Evolutionary conservation across 352 stramenopile genomes (phyloP).

Genomic region (Blastocystis sp.): DNA sequence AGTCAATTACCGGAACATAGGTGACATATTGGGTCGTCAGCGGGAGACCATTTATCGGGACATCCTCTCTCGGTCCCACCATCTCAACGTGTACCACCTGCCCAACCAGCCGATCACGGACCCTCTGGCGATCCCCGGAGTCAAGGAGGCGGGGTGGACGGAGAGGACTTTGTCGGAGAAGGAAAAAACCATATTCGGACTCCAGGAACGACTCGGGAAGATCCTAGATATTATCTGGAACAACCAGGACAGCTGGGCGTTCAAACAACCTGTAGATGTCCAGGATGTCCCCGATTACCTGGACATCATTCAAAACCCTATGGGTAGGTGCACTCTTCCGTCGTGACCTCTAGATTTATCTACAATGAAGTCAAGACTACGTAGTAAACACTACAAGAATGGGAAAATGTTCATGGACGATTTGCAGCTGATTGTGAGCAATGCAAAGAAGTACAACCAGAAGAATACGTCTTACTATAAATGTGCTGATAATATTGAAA

Average conservation of each 20-base stretch:
- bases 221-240: constrained; percentile 82
- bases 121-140: constrained; percentile 68
- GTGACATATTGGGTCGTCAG: constrained; percentile 86
- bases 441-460: constrained; percentile 93
- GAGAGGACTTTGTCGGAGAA: background rate
- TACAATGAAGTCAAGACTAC: constrained; percentile 62
- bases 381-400: constrained; percentile 73
- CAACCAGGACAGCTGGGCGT: constrained; percentile 91
- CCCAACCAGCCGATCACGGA: constrained; percentile 56
- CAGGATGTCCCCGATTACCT: constrained; percentile 90
- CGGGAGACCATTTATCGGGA: constrained; percentile 69
- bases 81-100: constrained; percentile 2
- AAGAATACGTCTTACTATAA: constrained; percentile 87
- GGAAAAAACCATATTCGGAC: background rate
- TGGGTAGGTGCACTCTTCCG: constrained; percentile 66
- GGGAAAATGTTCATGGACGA: constrained; percentile 84
- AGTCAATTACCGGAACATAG: constrained; percentile 91
- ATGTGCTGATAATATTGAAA: constrained; percentile 55
- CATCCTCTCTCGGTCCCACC: constrained; percentile 54
- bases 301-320: constrained; percentile 87
- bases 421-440: constrained; percentile 89
- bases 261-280: constrained; percentile 89
- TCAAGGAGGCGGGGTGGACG: constrained; percentile 72
- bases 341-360: constrained; percentile 61
- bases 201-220: constrained; percentile 9